Evolutionary conservation across 345 rosid species (phyloP).

Genomic region (Physaria fendleri): DNA sequence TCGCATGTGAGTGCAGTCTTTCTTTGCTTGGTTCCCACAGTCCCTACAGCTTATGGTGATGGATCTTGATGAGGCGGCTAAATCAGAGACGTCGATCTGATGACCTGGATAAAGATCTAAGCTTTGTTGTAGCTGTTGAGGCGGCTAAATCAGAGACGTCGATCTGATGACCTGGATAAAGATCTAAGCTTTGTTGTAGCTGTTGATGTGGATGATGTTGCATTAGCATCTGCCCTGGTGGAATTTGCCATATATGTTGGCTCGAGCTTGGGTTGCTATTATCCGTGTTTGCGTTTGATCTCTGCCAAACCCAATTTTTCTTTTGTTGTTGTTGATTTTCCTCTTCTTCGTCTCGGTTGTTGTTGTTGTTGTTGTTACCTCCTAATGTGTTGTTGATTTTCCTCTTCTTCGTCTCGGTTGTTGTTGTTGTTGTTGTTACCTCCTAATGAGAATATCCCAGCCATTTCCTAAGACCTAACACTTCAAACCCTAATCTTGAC

Average conservation of each 20-base stretch:
- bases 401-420: too few species aligned
- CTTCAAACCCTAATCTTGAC: slow-evolving; percentile 6
- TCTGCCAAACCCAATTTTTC: slow-evolving; percentile 45
- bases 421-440: too few species aligned
- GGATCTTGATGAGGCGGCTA: slow-evolving; percentile 26
- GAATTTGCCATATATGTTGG: slow-evolving; percentile 30
- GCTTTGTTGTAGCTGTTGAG: too few species aligned
- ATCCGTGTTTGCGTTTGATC: slow-evolving; percentile 15
- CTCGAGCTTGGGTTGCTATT: slow-evolving; percentile 31
- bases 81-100: slow-evolving; percentile 37
- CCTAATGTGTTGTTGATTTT: slow-evolving; percentile 33
- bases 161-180: too few species aligned
- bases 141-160: too few species aligned
- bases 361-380: too few species aligned
- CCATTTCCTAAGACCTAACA: slow-evolving; percentile 30
- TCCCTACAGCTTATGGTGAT: slow-evolving; percentile 54
- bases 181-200: too few species aligned
- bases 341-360: too few species aligned
- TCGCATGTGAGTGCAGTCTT: slow-evolving; percentile 52
- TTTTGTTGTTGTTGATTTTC: slow-evolving; percentile 36
- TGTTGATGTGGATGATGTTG: too few species aligned
- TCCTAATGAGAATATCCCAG: slow-evolving; percentile 40
- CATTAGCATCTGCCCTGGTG: too few species aligned
- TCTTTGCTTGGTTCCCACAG: slow-evolving; percentile 80
- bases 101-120: slow-evolving; percentile 28